These are phyloP conservation scores for Collariella sp. DNA, from an alignment of 495 filamentous ascomycete species.

Conservation along the genomic window DNA sequence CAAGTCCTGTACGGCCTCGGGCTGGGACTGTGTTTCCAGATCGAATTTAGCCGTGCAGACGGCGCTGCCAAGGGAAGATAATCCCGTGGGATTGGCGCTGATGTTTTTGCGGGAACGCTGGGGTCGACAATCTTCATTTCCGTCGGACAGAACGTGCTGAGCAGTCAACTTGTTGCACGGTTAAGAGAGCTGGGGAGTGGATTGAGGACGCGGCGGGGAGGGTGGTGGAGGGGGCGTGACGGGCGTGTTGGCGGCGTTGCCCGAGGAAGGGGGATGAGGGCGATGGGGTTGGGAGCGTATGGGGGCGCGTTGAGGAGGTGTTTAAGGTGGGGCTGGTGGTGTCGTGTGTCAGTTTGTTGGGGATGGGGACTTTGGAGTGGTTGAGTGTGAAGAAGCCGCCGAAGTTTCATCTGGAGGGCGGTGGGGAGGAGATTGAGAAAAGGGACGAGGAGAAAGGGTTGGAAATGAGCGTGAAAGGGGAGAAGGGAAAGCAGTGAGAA, in stretches of 20 bases:
- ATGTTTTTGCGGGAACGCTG: slow-evolving; percentile 55
- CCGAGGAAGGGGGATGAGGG: slow-evolving; percentile 29
- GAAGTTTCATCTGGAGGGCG: too few species aligned
- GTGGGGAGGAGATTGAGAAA: too few species aligned
- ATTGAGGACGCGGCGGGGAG: slow-evolving; percentile 39
- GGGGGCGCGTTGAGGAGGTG: slow-evolving; percentile 55
- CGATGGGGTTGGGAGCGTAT: slow-evolving; percentile 53
- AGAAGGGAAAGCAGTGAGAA: too few species aligned
- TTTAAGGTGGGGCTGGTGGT: slow-evolving; percentile 60
- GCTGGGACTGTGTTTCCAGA: slow-evolving; percentile 41
- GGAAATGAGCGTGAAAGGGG: too few species aligned
- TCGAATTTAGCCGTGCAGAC: slow-evolving; percentile 47
- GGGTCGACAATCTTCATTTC: slow-evolving; percentile 56
- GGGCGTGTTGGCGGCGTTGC: slow-evolving; percentile 46
- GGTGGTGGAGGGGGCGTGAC: slow-evolving; percentile 57
- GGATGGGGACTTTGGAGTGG: slow-evolving; percentile 59
- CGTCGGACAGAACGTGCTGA: slow-evolving; percentile 53
- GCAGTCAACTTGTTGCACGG: slow-evolving; percentile 42
- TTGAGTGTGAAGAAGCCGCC: slow-evolving; percentile 58
- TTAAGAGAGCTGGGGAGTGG: slow-evolving; percentile 37
- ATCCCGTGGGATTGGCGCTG: slow-evolving; percentile 21
- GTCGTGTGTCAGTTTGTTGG: slow-evolving; percentile 49
- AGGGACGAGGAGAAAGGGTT: too few species aligned
- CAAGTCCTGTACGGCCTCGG: slow-evolving; percentile 48
- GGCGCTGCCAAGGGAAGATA: slow-evolving; percentile 1